Percentiles rank a stretch among this genome's conserved stretches.
These are phyloP conservation scores for Lanmaoa pseudosensibilis DNA, from an alignment of 768 basidiomycete species.

Conservation along the genomic window DNA sequence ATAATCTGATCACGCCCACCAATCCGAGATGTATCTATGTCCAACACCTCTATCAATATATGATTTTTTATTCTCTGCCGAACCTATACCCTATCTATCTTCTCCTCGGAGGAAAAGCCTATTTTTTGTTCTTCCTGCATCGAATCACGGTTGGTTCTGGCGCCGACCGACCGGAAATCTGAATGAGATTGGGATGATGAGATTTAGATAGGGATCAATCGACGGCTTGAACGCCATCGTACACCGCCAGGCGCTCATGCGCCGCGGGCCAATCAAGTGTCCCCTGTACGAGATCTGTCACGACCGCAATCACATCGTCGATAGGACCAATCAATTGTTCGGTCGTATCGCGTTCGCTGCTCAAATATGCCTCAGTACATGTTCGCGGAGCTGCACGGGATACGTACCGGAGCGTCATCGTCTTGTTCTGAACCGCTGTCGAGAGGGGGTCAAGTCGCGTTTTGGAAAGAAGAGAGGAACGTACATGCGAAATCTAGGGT, in stretches of 20 bases:
- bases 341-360: slow-evolving; percentile 92
- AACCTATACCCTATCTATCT: not conserved
- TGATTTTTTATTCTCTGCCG: not conserved
- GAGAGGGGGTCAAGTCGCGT: not conserved
- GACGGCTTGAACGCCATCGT: slow-evolving; percentile 89
- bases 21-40: not conserved
- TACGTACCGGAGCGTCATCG: slow-evolving; percentile 88
- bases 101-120: slow-evolving; percentile 20
- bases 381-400: not conserved
- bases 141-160: too few relatives aligned
- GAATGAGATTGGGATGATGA: too few relatives aligned
- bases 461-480: not conserved
- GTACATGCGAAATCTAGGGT: slow-evolving; percentile 93
- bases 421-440: slow-evolving; percentile 84
- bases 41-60: not conserved
- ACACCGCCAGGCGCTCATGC: slow-evolving; percentile 64
- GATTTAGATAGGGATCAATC: slow-evolving; percentile 33
- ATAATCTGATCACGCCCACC: not conserved
- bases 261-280: slow-evolving; percentile 77
- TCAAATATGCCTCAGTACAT: not conserved
- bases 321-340: slow-evolving; percentile 87
- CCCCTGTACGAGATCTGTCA: slow-evolving; percentile 77
- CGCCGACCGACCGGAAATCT: too few relatives aligned
- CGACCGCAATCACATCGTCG: slow-evolving; percentile 82
- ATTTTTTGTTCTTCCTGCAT: not conserved